Evolutionary conservation across 2,329 filamentous ascomycete genomes (phyloP).

Genomic region (Aureobasidium melanogenum): DNA sequence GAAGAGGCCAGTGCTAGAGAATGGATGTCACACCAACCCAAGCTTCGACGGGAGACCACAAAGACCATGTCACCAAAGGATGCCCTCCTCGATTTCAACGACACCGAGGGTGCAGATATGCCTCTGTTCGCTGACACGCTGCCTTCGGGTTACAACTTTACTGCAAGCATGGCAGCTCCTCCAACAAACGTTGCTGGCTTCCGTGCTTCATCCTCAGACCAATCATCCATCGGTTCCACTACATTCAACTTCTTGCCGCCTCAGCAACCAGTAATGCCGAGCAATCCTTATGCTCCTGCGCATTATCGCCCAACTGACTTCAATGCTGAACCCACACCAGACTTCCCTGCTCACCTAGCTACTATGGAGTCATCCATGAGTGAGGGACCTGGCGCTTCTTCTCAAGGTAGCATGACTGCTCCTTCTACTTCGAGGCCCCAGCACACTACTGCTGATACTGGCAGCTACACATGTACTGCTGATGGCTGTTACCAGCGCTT

Average conservation of each 20-base stretch:
- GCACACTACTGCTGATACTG: slow-evolving; percentile 62
- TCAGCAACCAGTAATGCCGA: slow-evolving; percentile 20
- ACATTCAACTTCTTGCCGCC: slow-evolving; percentile 27
- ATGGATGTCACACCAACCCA: slow-evolving; percentile 23
- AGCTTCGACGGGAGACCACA: slow-evolving; percentile 34
- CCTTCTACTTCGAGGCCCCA: slow-evolving; percentile 44
- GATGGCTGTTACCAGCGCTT: slow-evolving; percentile 85
- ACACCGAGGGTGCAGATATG: slow-evolving; percentile 55
- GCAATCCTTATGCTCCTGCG: slow-evolving; percentile 23
- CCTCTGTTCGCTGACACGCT: slow-evolving; percentile 27
- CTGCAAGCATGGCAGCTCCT: slow-evolving; percentile 23
- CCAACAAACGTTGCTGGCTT: slow-evolving; percentile 14
- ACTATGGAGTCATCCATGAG: slow-evolving; percentile 55
- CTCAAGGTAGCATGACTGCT: slow-evolving; percentile 28
- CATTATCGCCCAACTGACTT: slow-evolving; percentile 24
- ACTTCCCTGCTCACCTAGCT: slow-evolving; percentile 51
- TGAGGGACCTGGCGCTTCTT: slow-evolving; percentile 40
- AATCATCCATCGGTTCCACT: slow-evolving; percentile 21
- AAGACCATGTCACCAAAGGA: slow-evolving; percentile 95
- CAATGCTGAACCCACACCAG: slow-evolving; percentile 29
- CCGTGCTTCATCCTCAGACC: slow-evolving; percentile 18
- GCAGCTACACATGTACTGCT: slow-evolving; percentile 94
- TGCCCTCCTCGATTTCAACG: slow-evolving; percentile 71
- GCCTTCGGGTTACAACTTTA: slow-evolving; percentile 32
- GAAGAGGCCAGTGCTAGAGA: slow-evolving; percentile 48